Base-by-base conservation (phyloP, 2,329 filamentous ascomycete genomes). In the Neospermospora avenae region DNA sequence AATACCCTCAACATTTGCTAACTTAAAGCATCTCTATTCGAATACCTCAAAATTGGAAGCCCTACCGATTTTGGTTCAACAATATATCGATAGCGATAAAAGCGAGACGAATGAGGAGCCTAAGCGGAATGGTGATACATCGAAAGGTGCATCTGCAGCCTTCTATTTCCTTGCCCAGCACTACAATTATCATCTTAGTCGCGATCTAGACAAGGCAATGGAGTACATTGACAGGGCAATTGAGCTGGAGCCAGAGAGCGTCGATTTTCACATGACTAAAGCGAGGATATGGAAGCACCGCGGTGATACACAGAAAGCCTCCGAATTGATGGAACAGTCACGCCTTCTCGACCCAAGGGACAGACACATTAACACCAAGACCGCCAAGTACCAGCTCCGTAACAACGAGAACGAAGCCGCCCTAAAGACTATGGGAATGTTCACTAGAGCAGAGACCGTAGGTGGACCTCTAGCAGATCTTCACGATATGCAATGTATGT, bases 331-430 rank as follows among this genome's bases (percentile, higher is more conserved):
- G 91, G 90, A 97, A 68, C 80, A 88, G 66, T 95, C 95, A 1
- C 86, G 95, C 55, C 83, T 85, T 64, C 81, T 97, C 63, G 96
- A 99, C 72, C 85, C 89, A 66, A 91, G 88, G 76, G 95, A 99
- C 73, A 87, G 95, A 46, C 96, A 98, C 74, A 98, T 98, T 81
- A 99, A 99, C 80, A 96, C 92, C 65, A 99, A 99, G 78, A 89
- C 92, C 53, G 93, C 93, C 61, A 99, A 99, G 74, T 99, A 99
- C 73, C 92, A 96, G 74, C 82, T 99, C 51, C 87, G 95, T 58
- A 96, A 96, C 76, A 86, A 97, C 74, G 86, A 97, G 72, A 95
- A 91, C 71, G 90, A 96, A 55, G 86, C 86, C 68, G 93, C 90
- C 0, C 78, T 98, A 56, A 85, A 90, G 69, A 96, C 91, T 0